Evolutionary conservation across 2,329 filamentous ascomycete genomes (phyloP).

Genomic region (Pseudogymnoascus sp.): DNA sequence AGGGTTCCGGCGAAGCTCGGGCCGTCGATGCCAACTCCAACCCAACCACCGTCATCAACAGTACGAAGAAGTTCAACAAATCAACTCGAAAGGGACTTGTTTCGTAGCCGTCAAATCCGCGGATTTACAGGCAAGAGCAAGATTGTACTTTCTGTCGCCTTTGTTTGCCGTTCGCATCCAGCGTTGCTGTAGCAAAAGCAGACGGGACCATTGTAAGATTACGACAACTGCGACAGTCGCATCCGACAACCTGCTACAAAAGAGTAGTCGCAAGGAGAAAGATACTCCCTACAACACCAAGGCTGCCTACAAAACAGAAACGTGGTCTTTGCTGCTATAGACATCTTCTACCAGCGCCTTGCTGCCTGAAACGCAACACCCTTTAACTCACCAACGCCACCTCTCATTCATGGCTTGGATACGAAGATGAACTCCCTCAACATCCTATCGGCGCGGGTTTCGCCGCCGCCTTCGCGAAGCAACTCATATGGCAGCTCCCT

Average conservation of each 20-base stretch:
- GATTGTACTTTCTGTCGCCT: background rate
- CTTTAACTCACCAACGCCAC: background rate
- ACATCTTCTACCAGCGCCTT: background rate
- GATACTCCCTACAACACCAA: background rate
- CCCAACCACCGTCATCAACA: slow-evolving; percentile 8
- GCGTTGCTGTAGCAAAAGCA: background rate
- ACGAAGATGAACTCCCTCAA: slow-evolving; percentile 92
- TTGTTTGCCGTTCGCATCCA: background rate
- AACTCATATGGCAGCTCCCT: slow-evolving; percentile 45
- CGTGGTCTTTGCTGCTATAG: background rate
- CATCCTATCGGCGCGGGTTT: slow-evolving; percentile 79
- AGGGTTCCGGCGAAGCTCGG: slow-evolving; percentile 8
- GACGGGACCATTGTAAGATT: background rate
- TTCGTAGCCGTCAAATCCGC: slow-evolving; percentile 3
- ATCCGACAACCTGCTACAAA: background rate
- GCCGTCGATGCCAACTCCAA: slow-evolving; percentile 1
- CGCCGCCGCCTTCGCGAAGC: slow-evolving; percentile 51
- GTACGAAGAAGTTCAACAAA: slow-evolving; percentile 4
- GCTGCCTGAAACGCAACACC: background rate
- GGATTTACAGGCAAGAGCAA: slow-evolving; percentile 1
- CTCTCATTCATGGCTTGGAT: slow-evolving; percentile 40
- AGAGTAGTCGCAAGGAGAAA: slow-evolving; percentile 1
- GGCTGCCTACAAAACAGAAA: background rate
- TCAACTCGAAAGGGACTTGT: slow-evolving; percentile 1
- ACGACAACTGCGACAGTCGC: slow-evolving; percentile 5